Base-by-base conservation (phyloP, 441 rosid genomes). In the Eugenia klotzschiana region DNA sequence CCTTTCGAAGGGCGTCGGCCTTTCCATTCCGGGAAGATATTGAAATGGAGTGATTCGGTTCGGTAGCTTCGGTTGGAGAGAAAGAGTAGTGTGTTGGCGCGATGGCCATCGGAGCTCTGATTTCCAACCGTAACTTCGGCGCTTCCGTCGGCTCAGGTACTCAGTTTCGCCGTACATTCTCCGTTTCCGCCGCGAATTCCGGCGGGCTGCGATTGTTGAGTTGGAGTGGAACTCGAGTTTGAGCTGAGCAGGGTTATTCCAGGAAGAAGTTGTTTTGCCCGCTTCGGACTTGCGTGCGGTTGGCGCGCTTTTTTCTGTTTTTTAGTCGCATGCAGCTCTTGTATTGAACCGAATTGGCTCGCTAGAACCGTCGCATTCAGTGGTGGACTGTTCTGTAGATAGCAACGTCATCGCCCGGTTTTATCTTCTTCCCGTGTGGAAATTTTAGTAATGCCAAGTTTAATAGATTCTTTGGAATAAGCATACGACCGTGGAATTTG, bases 71-170 rank as follows among this genome's bases (percentile, higher is more conserved):
- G 23, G 40, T 23, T 43, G 58, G 51, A 25, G 54, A 46, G 22
- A 23, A 6, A 50, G 51, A 49, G 51, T 14, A 0, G 80, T 40
- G 43, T 33, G 80, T 46, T 23, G 60, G 25, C 84, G 74, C 84
- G 87, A 96, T 96, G 98, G 94, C 95, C 79, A 91, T 94, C 84
- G 98, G 96, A 83, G 89, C 94, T 87, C 88, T 97, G 88, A 88
- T 94, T 90, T 92, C 95, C 37, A 91, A 87, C 90, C 92, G 94
- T 85, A 89, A 89, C 89, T 92, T 92, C 79, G 93, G 93, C 87
- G 91, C 92, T 77, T 91, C 91, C 86, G 86, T 84, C 89, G 91
- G 90, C 86, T 93, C 96, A 88, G 98, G 98, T 95, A 89, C 29
- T 69, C 55, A 23, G 51, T 52, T 20, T 51, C 33, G 46, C 13